Base-by-base conservation (phyloP, 2,329 filamentous ascomycete genomes). In the Onygena corvina region DNA sequence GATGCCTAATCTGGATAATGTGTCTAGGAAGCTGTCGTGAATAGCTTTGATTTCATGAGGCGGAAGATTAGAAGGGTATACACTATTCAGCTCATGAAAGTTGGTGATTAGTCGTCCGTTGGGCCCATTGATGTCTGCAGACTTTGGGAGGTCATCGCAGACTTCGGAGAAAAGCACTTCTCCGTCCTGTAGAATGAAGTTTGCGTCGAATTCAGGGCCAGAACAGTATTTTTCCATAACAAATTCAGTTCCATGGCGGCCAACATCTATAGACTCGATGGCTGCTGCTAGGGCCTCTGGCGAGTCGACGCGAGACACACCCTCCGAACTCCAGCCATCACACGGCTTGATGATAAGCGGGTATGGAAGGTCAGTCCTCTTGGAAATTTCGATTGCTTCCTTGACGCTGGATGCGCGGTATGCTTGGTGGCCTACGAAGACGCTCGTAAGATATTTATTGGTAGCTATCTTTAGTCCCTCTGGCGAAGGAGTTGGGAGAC, bases 131-230 rank as follows among this genome's bases (percentile, higher is more conserved):
- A 20, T 42, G 29, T 47, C 47, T 2, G 34, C 50, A 1, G 18
- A 35, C 38, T 66, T 62, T 5, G 69, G 67, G 46, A 68, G 65
- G 40, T 70, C 62, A 47, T 71, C 68, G 4, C 54, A 54, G 3
- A 69, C 54, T 31, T 72, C 66, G 50, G 53, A 64, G 53, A 70
- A 71, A 3, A 71, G 50, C 1, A 71, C 36, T 31, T 70, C 56
- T 1, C 67, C 67, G 44, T 71, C 58, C 11, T 58, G 55, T 0
- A 72, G 48, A 4, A 67, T 59, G 21, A 72, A 57, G 54, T 71
- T 71, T 42, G 60, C 64, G 50, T 71, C 68, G 1, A 71, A 58
- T 50, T 72, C 69, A 0, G 69, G 69, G 0, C 69, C 69, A 5
- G 64, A 60, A 16, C 65, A 52, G 48, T 71, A 71, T 8, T 57